Conservation (phyloP, 208 protist genomes). For the Wallacemonas sp. region DNA sequence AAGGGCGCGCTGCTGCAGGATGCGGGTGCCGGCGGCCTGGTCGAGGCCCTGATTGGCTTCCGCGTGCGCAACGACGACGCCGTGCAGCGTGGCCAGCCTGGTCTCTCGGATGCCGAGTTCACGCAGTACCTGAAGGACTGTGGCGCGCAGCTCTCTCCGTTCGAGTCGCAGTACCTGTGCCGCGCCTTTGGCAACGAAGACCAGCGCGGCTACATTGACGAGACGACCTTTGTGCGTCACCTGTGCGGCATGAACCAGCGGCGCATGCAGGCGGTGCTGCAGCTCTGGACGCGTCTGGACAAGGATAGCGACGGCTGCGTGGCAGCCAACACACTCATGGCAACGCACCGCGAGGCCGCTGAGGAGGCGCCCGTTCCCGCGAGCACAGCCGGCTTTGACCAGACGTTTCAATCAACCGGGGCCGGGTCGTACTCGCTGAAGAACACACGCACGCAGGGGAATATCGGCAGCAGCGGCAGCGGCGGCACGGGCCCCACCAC, state of each 20-base stretch:
- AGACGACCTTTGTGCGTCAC: conserved; percentile 70
- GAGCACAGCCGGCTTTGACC: conserved; percentile 12
- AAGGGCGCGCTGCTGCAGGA: conserved; percentile 54
- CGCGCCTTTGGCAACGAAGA: conserved; percentile 67
- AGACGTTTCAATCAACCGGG: conserved; percentile 2
- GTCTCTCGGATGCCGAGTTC: conserved; percentile 62
- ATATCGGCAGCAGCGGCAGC: conserved; percentile 6
- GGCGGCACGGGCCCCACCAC: conserved; percentile 3
- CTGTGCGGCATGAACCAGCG: conserved; percentile 73
- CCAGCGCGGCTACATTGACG: conserved; percentile 48
- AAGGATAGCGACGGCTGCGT: conserved; percentile 44
- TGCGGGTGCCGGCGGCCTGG: conserved; percentile 40
- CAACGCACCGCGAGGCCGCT: conserved; percentile 14
- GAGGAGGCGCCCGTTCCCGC: not conserved
- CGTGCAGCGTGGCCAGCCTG: conserved; percentile 30
- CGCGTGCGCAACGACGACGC: conserved; percentile 39
- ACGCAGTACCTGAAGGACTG: conserved; percentile 42
- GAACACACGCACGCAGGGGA: not conserved
- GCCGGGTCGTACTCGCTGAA: not conserved
- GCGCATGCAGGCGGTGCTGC: conserved; percentile 60
- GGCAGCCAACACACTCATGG: conserved; percentile 33
- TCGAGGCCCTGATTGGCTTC: conserved; percentile 66
- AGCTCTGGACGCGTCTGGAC: conserved; percentile 57
- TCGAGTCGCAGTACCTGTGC: conserved; percentile 72
- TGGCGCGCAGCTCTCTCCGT: conserved; percentile 33